phyloP scores from a whole-genome alignment of 805 yeast species.

The Lipomyces lipofer region DNA sequence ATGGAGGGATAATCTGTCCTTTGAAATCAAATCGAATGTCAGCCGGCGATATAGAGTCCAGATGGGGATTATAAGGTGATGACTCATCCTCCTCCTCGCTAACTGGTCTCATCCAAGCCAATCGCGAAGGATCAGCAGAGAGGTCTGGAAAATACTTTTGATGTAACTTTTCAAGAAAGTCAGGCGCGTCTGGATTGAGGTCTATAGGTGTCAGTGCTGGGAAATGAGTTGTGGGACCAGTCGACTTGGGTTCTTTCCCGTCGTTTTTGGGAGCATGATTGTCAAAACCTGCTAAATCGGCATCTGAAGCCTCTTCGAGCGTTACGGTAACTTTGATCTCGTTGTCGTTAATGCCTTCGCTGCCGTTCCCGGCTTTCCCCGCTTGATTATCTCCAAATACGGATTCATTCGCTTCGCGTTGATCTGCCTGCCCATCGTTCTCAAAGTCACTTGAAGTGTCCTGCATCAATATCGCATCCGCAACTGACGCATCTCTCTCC shows the following conservation, averaged over 20 bases:
- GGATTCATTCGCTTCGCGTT: too few species aligned
- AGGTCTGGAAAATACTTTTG: conserved; percentile 86
- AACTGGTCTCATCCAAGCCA: conserved; percentile 89
- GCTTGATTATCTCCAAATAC: not conserved
- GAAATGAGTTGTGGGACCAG: conserved; percentile 9
- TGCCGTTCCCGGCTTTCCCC: not conserved
- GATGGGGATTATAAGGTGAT: conserved; percentile 47
- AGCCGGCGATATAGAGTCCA: conserved; percentile 42
- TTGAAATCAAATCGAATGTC: conserved; percentile 85
- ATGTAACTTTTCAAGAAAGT: conserved; percentile 75
- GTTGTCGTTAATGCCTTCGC: not conserved
- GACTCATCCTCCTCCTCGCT: conserved; percentile 40
- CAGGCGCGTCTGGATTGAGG: conserved; percentile 71
- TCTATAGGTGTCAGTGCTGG: conserved; percentile 32
- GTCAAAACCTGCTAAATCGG: not conserved
- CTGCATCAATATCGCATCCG: conserved; percentile 11
- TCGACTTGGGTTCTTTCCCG: not conserved
- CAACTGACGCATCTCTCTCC: conserved; percentile 16
- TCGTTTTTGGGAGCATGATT: not conserved
- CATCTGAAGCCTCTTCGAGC: conserved; percentile 3
- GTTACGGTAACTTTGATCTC: too few species aligned
- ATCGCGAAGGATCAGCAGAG: conserved; percentile 74
- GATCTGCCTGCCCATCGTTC: not conserved
- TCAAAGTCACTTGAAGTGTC: too few species aligned
- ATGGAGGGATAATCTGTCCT: conserved; percentile 70